Base-by-base conservation (phyloP, 83 land plant species). In the Picea abies region DNA sequence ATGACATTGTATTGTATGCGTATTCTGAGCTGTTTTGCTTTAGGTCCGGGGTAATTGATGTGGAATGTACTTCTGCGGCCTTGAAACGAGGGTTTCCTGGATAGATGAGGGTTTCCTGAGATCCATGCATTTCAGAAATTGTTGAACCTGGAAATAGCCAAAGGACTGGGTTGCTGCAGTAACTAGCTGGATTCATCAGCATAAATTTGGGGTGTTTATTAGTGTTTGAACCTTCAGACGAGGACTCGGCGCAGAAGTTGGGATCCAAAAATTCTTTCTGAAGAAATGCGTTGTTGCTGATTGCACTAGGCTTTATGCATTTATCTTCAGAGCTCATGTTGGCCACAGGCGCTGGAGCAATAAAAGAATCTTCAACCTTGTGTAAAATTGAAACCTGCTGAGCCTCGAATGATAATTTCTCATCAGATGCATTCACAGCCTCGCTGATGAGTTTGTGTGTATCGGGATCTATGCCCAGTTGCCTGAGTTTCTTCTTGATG, bases 401-500 rank as follows among this genome's bases (percentile, higher is more conserved):
- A 35, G 35, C 20, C 26, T 70, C 73, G 2, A 52, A 52, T 37
- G 73, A 37, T 32, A 41, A 70, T 70, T 70, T 16, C 16, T 70
- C 73, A 19, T 70, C 72, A 69, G 73, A 70, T 16, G 22, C 44
- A 4, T 5, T 39, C 29, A n/a, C 76, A 52, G 15, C 58, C 29
- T 73, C 49, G 52, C 12, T 73, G 64, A 84, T 37, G 29, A 67
- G 52, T 16, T 84, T 84, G 79, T 89, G 91, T 4, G 91, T 89
- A 76, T 79, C 82, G 60, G 91, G 91, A 71, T 89, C 91, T 76
- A 89, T 89, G 49, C 91, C 91, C 68, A 58, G 79, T 76, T 89
- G 86, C 71, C 84, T 86, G 29, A 89, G 84, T 65, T 89, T 89
- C 87, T 89, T 89, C 86, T 86, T 89, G 39, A 89, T 71, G 70